phyloP scores from a whole-genome alignment of 2,329 filamentous ascomycete genomes.

The Cryphonectria naterciae region DNA sequence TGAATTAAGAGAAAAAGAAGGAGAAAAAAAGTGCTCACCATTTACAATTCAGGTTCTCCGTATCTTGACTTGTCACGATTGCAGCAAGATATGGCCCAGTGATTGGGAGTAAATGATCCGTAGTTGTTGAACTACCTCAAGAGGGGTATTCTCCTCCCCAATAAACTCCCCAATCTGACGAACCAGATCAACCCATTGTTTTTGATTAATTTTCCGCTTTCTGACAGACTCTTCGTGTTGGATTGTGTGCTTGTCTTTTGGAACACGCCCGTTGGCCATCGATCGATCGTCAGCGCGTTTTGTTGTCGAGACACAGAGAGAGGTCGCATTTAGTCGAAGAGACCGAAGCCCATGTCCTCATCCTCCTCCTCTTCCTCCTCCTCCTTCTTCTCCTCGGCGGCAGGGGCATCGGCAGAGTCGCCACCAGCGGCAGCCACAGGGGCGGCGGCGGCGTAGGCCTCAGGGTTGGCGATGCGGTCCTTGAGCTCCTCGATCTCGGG shows the following conservation, averaged over 20 bases:
- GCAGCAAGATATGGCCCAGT: conserved; percentile 4
- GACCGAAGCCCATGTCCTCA: conserved; percentile 74
- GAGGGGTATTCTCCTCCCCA: conserved; percentile 18
- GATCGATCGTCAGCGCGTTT: conserved; percentile 16
- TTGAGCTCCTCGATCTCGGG: conserved; percentile 96
- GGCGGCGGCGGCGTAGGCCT: conserved; percentile 86
- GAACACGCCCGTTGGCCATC: conserved; percentile 15
- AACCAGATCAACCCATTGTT: conserved; percentile 22
- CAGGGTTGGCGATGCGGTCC: conserved; percentile 99
- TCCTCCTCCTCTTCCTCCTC: conserved; percentile 71
- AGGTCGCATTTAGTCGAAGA: conserved; percentile 56
- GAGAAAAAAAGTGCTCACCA: conserved; percentile 24
- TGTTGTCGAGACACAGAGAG: not conserved
- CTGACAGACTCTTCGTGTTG: conserved; percentile 1
- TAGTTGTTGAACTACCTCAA: conserved; percentile 29
- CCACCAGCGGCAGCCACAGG: conserved; percentile 66
- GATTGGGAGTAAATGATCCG: conserved; percentile 28
- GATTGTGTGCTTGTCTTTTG: conserved; percentile 11
- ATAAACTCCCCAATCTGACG: conserved; percentile 25
- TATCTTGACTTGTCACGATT: not conserved
- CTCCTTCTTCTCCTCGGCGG: conserved; percentile 59
- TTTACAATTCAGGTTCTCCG: not conserved
- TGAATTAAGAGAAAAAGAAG: conserved; percentile 23
- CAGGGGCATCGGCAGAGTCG: conserved; percentile 51
- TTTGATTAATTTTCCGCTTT: not conserved